Percentiles rank a stretch among this genome's conserved stretches.
Evolutionary conservation across 1,284 basidiomycete genomes (phyloP).

Genomic region (Cystobasidiaceae sp.): DNA sequence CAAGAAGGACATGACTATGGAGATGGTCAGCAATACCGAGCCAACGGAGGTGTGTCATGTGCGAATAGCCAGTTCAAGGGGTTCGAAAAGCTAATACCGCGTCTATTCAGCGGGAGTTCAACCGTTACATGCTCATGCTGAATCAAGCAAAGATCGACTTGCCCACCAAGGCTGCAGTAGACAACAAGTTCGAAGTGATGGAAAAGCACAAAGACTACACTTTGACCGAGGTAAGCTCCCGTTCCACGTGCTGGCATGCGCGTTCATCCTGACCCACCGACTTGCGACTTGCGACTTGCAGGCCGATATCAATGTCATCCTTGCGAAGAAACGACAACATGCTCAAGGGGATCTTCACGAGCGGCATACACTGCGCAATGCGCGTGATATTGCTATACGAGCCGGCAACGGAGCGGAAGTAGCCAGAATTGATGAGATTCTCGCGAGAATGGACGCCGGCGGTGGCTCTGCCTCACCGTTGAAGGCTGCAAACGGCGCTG

Average conservation of each 20-base stretch:
- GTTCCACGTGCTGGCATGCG: too few species aligned
- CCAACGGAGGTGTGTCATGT: conserved; percentile 15
- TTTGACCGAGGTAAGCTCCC: conserved; percentile 21
- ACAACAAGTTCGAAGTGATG: conserved; percentile 2
- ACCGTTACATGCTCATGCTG: background rate
- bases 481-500: background rate
- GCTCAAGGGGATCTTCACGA: conserved; percentile 17
- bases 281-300: background rate
- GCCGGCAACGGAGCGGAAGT: conserved; percentile 11
- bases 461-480: background rate
- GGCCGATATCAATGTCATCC: conserved; percentile 16
- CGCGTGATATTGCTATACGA: conserved; percentile 27
- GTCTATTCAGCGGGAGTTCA: conserved; percentile 27
- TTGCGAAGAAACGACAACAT: conserved; percentile 17
- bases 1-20: conserved; percentile 16
- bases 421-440: conserved; percentile 3
- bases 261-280: too few species aligned
- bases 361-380: conserved; percentile 13
- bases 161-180: background rate
- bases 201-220: conserved; percentile 10
- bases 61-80: too few species aligned
- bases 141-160: background rate
- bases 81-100: background rate
- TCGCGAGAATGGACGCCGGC: background rate
- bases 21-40: conserved; percentile 21